Evolutionary conservation across 352 stramenopile species (phyloP).

Genomic region (Phytophthora cajani): DNA sequence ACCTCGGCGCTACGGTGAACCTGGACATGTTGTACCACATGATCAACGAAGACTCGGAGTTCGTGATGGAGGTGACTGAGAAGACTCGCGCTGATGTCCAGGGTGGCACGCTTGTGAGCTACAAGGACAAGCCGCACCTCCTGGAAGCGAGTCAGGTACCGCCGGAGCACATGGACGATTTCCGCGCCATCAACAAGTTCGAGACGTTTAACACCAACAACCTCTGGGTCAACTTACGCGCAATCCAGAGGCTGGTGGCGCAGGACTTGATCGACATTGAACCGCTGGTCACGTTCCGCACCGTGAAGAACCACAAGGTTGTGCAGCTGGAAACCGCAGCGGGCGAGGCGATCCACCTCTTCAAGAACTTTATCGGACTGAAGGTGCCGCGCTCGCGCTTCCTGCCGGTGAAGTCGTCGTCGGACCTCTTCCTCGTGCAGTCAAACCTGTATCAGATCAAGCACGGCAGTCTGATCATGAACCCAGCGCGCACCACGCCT

Average conservation of each 20-base stretch:
- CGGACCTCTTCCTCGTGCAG: constrained; percentile 96
- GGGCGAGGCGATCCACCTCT: constrained; percentile 98
- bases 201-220: constrained; percentile 99
- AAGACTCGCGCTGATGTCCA: constrained; percentile 93
- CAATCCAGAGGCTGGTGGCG: constrained; percentile 96
- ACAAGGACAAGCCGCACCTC: constrained; percentile 95
- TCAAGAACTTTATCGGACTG: constrained; percentile 97
- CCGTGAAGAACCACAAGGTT: constrained; percentile 96
- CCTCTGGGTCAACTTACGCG: constrained; percentile 98
- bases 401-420: constrained; percentile 99
- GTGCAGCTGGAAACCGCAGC: constrained; percentile 97
- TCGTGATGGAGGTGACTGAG: constrained; percentile 99
- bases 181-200: constrained; percentile 96
- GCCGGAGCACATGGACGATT: constrained; percentile 94
- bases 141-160: constrained; percentile 98
- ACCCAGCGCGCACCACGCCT: constrained; percentile 73
- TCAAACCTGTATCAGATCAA: constrained; percentile 94
- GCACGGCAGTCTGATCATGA: constrained; percentile 92
- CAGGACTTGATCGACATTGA: constrained; percentile 99
- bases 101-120: constrained; percentile 91
- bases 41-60: constrained; percentile 96
- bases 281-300: constrained; percentile 92
- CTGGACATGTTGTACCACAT: constrained; percentile 99
- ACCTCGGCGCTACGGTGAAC: constrained; percentile 98
- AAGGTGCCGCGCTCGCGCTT: constrained; percentile 97